Percentiles rank a stretch among this genome's conserved stretches.
These are phyloP conservation scores for Wickerhamiella kurtzmanii DNA, from an alignment of 805 yeast species.

Conservation along the genomic window DNA sequence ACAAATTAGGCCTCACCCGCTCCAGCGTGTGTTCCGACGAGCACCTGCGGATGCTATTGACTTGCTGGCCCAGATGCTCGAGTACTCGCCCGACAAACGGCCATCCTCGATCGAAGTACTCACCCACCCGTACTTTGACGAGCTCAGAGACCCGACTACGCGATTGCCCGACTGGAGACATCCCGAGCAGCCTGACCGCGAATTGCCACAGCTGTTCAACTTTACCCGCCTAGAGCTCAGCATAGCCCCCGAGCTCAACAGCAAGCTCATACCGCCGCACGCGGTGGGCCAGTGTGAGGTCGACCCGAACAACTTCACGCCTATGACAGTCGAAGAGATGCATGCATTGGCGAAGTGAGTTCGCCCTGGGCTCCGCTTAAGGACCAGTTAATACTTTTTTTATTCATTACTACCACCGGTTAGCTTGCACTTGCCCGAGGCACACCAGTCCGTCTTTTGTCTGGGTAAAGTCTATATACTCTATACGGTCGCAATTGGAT, in stretches of 20 bases:
- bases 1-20: conserved; percentile 35
- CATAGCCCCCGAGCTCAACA: conserved; percentile 30
- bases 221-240: conserved; percentile 54
- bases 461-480: too few relatives aligned
- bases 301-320: not conserved
- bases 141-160: conserved; percentile 46
- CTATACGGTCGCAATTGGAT: too few relatives aligned
- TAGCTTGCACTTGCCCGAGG: too few relatives aligned
- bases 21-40: conserved; percentile 54
- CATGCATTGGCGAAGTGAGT: conserved; percentile 1
- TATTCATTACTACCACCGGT: too few relatives aligned
- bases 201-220: conserved; percentile 63
- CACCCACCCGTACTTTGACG: conserved; percentile 82
- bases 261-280: conserved; percentile 26
- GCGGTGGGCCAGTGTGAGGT: conserved; percentile 1
- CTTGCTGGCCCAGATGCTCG: conserved; percentile 63
- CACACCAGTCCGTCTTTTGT: too few relatives aligned
- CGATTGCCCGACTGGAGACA: conserved; percentile 33
- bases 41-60: conserved; percentile 83
- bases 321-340: not conserved
- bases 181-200: conserved; percentile 61
- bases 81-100: conserved; percentile 80
- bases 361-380: not conserved
- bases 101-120: conserved; percentile 68
- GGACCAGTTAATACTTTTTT: not conserved